phyloP scores from a whole-genome alignment of 2,329 filamentous ascomycete genomes.

The Trichophyton equinum region DNA sequence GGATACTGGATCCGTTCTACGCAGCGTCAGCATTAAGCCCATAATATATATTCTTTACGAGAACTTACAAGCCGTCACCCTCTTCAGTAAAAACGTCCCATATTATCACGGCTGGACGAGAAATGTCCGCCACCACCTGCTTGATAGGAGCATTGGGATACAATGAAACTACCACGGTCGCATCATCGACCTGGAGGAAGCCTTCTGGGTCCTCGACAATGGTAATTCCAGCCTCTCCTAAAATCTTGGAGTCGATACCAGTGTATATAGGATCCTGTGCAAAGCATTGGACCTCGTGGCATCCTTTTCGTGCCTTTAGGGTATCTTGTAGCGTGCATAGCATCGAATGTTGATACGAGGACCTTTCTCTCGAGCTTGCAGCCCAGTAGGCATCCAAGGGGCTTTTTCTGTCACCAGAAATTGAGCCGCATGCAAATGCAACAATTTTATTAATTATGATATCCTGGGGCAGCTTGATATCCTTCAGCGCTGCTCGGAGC shows the following conservation, averaged over 20 bases:
- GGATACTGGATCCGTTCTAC: slow-evolving; percentile 7
- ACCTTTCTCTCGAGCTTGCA: background rate
- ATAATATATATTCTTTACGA: background rate
- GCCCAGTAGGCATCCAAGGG: background rate
- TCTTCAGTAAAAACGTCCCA: slow-evolving; percentile 14
- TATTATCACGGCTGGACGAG: slow-evolving; percentile 24
- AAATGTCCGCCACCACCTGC: slow-evolving; percentile 30
- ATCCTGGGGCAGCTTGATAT: background rate
- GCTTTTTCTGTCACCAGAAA: background rate
- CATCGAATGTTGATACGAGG: slow-evolving; percentile 18
- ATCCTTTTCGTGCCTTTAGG: slow-evolving; percentile 7
- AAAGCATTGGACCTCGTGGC: slow-evolving; percentile 15
- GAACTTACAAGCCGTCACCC: background rate
- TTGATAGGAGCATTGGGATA: slow-evolving; percentile 25
- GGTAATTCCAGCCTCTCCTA: slow-evolving; percentile 15
- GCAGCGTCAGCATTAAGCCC: background rate
- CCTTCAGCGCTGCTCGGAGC: slow-evolving; percentile 1
- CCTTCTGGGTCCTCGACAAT: slow-evolving; percentile 22
- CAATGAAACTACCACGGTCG: slow-evolving; percentile 28
- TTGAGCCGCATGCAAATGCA: slow-evolving; percentile 7
- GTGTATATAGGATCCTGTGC: slow-evolving; percentile 21
- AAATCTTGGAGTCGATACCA: slow-evolving; percentile 13
- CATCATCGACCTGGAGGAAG: slow-evolving; percentile 28
- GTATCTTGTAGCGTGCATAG: slow-evolving; percentile 15
- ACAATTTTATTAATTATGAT: slow-evolving; percentile 9